These are phyloP conservation scores for Gonapodya prolifera DNA, from an alignment of 192 early-diverging fungal species.

Conservation along the genomic window DNA sequence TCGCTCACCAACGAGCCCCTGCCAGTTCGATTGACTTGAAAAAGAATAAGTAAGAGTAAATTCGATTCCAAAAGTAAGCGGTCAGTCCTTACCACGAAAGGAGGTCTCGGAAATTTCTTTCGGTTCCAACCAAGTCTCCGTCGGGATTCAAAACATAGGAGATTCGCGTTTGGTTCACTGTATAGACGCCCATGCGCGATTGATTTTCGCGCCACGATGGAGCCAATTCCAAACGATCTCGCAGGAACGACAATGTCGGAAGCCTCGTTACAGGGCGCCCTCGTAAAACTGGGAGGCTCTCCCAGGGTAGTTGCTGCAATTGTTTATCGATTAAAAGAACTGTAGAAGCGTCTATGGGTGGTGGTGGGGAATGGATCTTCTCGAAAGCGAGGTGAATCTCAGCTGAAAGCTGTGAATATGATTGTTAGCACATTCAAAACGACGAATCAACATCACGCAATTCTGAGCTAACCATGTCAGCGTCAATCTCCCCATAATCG, in stretches of 20 bases:
- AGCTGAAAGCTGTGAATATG: slow-evolving; percentile 10
- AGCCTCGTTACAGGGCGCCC: slow-evolving; percentile 66
- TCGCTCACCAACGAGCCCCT: slow-evolving; percentile 49
- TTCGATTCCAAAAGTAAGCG: neutral
- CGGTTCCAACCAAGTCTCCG: slow-evolving; percentile 71
- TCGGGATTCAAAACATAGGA: slow-evolving; percentile 89
- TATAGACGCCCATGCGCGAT: neutral
- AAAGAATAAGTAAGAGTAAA: neutral
- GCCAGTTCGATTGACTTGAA: slow-evolving; percentile 34
- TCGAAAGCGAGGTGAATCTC: slow-evolving; percentile 16
- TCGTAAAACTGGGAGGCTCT: slow-evolving; percentile 75
- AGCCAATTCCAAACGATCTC: neutral
- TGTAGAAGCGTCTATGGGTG: slow-evolving; percentile 34
- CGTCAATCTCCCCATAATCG: slow-evolving; percentile 39
- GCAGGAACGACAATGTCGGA: slow-evolving; percentile 16
- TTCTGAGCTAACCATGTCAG: slow-evolving; percentile 11
- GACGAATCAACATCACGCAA: slow-evolving; percentile 9
- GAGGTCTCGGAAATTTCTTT: slow-evolving; percentile 52
- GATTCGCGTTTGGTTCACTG: slow-evolving; percentile 26
- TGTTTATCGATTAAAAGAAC: slow-evolving; percentile 80
- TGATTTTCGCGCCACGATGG: neutral
- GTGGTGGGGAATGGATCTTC: slow-evolving; percentile 3
- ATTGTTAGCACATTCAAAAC: slow-evolving; percentile 5
- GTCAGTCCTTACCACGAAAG: slow-evolving; percentile 24
- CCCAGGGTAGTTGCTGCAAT: slow-evolving; percentile 77